Percentiles rank a stretch among this genome's conserved stretches.
phyloP scores from a whole-genome alignment of 768 basidiomycete species.

The Hemileccinum rubropunctum region DNA sequence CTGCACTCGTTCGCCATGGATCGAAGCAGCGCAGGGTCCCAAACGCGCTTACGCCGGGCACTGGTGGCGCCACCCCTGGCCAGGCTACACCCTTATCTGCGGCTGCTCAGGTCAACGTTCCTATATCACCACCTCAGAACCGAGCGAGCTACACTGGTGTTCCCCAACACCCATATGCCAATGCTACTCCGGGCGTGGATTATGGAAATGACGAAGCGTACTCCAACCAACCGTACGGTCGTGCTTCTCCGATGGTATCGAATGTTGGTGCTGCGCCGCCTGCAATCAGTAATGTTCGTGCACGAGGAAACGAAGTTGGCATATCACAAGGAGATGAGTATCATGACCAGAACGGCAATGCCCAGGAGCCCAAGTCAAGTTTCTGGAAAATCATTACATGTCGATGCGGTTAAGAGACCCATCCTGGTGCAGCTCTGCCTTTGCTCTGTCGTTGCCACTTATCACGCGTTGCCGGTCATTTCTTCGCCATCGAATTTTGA shows the following conservation, averaged over 20 bases:
- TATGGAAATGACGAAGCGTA: conserved; percentile 60
- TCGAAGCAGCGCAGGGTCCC: conserved; percentile 70
- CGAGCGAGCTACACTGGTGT: conserved; percentile 42
- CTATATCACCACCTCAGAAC: conserved; percentile 52
- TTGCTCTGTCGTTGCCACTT: conserved; percentile 20
- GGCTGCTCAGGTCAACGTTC: conserved; percentile 72
- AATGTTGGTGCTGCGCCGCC: conserved; percentile 65
- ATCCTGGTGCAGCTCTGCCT: conserved; percentile 13
- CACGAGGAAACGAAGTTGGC: conserved; percentile 66
- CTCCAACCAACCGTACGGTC: conserved; percentile 64
- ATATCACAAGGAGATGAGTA: conserved; percentile 60
- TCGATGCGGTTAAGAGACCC: conserved; percentile 56
- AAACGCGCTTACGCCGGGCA: conserved; percentile 54
- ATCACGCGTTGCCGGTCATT: conserved; percentile 33
- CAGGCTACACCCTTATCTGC: conserved; percentile 70
- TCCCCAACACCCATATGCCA: conserved; percentile 70
- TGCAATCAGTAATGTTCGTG: conserved; percentile 70
- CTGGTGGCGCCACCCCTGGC: conserved; percentile 45
- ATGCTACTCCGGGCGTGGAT: conserved; percentile 56
- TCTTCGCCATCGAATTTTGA: conserved; percentile 35
- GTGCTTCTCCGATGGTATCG: conserved; percentile 80
- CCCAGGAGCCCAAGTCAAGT: conserved; percentile 49
- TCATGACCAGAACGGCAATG: conserved; percentile 53
- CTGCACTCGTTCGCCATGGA: conserved; percentile 73
- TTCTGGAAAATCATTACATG: conserved; percentile 74